These are phyloP conservation scores for Metarhizium robertsii DNA, from an alignment of 2,329 filamentous ascomycete species.

Conservation along the genomic window DNA sequence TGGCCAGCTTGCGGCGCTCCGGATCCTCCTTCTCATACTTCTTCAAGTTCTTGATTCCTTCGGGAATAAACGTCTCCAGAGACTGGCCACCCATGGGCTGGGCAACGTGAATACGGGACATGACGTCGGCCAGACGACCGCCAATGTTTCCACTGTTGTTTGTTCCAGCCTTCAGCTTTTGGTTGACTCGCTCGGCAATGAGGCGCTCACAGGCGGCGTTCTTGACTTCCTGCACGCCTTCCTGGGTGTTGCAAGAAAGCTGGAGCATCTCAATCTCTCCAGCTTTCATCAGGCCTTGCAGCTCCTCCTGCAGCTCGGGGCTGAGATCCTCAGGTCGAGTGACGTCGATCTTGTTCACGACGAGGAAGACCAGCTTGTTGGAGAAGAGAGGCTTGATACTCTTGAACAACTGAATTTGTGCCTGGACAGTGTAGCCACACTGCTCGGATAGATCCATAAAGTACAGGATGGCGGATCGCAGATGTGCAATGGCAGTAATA, in stretches of 20 bases:
- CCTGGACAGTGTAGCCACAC: constrained; percentile 86
- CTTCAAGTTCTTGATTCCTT: constrained; percentile 67
- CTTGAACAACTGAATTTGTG: constrained; percentile 91
- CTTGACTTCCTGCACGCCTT: constrained; percentile 90
- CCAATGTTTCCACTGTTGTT: constrained; percentile 66
- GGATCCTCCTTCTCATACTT: constrained; percentile 90
- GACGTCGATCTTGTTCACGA: constrained; percentile 98
- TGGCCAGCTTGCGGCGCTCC: constrained; percentile 69
- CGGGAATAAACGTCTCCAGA: constrained; percentile 80
- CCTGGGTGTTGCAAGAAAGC: constrained; percentile 87
- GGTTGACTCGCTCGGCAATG: constrained; percentile 83
- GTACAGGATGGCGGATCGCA: constrained; percentile 90
- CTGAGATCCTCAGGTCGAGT: constrained; percentile 80
- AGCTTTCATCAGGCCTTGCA: constrained; percentile 73
- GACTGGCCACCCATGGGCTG: constrained; percentile 73
- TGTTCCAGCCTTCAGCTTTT: constrained; percentile 92
- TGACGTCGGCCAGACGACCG: constrained; percentile 77
- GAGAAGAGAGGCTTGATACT: constrained; percentile 95
- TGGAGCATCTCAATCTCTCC: constrained; percentile 89
- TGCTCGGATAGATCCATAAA: constrained; percentile 98
- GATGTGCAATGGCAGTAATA: constrained; percentile 94
- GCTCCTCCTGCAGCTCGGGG: constrained; percentile 62
- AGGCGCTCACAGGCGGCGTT: constrained; percentile 90
- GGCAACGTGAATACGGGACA: constrained; percentile 95
- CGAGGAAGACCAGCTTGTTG: constrained; percentile 94